phyloP scores from a whole-genome alignment of 1,284 basidiomycete genomes.

The Schizophyllum commune region DNA sequence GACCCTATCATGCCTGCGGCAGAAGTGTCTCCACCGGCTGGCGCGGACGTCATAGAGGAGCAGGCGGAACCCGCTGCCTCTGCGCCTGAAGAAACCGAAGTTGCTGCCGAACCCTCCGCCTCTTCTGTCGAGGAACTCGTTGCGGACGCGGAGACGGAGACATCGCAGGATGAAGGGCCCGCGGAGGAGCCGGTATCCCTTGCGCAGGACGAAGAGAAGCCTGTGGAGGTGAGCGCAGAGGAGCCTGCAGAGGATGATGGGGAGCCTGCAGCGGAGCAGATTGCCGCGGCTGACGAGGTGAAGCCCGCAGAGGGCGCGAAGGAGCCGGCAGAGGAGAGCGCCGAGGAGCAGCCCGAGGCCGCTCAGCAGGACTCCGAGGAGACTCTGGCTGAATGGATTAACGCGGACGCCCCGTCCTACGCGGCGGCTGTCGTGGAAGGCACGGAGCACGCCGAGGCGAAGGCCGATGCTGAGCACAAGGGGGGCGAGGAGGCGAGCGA shows the following conservation, averaged over 20 bases:
- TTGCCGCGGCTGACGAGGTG: background rate
- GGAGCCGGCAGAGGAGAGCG: background rate
- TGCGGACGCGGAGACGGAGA: background rate
- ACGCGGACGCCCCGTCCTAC: background rate
- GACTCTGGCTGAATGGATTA: background rate
- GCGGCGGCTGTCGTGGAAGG: background rate
- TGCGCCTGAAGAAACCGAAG: background rate
- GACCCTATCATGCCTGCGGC: background rate
- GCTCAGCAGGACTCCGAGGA: too few species aligned
- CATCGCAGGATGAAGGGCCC: background rate
- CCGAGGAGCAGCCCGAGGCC: background rate
- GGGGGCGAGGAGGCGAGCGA: background rate
- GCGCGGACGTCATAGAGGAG: background rate
- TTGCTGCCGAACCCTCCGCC: background rate
- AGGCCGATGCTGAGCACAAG: slow-evolving; percentile 4
- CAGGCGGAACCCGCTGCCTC: too few species aligned
- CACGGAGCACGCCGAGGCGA: slow-evolving; percentile 1
- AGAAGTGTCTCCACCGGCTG: background rate
- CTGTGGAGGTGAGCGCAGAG: background rate
- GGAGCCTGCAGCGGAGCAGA: background rate
- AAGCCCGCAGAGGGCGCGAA: background rate
- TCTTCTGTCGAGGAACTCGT: background rate
- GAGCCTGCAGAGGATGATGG: background rate
- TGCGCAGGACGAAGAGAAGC: background rate
- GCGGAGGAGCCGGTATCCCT: background rate